Evolutionary conservation across 441 rosid genomes (phyloP).

Genomic region (Syzygium syzygioides): DNA sequence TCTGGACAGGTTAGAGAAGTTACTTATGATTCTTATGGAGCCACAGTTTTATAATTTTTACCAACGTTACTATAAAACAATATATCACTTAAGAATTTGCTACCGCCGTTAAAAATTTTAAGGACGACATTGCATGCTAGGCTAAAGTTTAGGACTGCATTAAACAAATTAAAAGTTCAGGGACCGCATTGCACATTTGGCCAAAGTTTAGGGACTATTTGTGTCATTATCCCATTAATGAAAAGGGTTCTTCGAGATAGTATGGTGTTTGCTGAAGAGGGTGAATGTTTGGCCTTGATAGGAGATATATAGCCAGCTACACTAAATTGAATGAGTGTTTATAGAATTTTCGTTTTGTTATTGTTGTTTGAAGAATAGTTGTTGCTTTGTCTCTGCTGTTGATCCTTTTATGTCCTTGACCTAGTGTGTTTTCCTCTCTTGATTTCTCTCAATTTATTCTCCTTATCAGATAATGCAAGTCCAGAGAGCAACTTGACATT

Average conservation of each 20-base stretch:
- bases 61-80: not conserved
- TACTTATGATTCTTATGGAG: not conserved
- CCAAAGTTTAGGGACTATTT: not conserved
- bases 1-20: not conserved
- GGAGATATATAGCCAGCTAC: not conserved
- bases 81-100: not conserved
- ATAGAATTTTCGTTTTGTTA: not conserved
- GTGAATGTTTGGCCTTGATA: not conserved
- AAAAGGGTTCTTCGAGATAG: not conserved
- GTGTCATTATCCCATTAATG: not conserved
- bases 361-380: not conserved
- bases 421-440: not conserved
- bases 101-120: not conserved
- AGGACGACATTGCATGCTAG: not conserved
- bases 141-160: not conserved
- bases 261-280: not conserved
- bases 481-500: conserved; percentile 85
- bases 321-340: not conserved
- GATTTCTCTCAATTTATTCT: not conserved
- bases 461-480: conserved; percentile 62
- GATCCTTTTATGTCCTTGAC: not conserved
- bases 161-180: not conserved
- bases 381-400: conserved; percentile 3
- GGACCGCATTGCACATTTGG: not conserved
- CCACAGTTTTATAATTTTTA: not conserved